Evolutionary conservation across 2,329 filamentous ascomycete genomes (phyloP), one percentile per base, ranked within the genome.

Genomic region (Neopestalotiopsis clavispora): DNA sequence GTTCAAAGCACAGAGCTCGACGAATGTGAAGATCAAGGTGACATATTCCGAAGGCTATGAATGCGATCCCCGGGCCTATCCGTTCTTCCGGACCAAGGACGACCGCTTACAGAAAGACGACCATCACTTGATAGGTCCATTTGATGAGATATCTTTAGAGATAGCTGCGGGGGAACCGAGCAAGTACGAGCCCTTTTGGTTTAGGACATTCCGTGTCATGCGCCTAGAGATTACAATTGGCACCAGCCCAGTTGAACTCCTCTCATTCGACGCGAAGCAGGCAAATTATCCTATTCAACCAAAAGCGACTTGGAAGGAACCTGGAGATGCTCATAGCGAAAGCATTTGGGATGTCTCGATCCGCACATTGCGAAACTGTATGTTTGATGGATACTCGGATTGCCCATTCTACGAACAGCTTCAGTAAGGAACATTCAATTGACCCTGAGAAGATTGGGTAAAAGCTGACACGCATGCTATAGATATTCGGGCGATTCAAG

Each of bases 381-480:
- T 76, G 73, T 71, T 77, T 45, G 77, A 78, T 66, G 76, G 76
- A 7, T 79, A 80, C 65, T 74, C 76, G 1, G 78, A 80, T 58
- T 80, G 78, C 34, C 78, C 78, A 0, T 79, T 79, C 45, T 80
- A 79, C 63, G 77, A 80, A 64, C 78, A 80, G 61, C 74, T 78
- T 3, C 77, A 79, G 70, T 79, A 74, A 64, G 72, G 12, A 63
- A 38, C 12, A 30, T 13, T 20, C 5, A 13, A 13, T 23, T 6
- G 40, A 23, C 1, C 6, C 10, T 13, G 34, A 7, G 23, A 7
- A 28, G 6, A 23, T 40, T 6, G 10, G 14, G 9, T 45, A 4
- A 13, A 34, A 57, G 20, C 40, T 34, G 52, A 32, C 32, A 6
- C 14, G 9, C 34, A 34, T 40, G 10, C 60, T 32, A 17, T 40